These are phyloP conservation scores for Russula vinacea DNA, from an alignment of 768 basidiomycete genomes.

Conservation along the genomic window DNA sequence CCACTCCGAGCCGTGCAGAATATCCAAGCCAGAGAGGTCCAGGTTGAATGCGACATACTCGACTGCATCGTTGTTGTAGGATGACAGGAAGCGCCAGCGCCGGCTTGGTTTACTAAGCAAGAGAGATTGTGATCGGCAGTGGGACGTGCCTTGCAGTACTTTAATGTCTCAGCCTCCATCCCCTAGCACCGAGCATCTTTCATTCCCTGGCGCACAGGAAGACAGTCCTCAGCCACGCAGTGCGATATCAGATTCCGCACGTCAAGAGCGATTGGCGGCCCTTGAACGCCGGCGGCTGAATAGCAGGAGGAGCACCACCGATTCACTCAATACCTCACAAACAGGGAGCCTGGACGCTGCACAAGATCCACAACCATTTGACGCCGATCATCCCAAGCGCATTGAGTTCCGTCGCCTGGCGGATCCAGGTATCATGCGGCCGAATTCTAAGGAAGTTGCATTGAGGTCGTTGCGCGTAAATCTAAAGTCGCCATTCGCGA, in stretches of 20 bases:
- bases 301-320: neutral
- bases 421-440: constrained; percentile 74
- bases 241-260: constrained; percentile 46
- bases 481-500: constrained; percentile 27
- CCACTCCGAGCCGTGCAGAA: too few relatives aligned
- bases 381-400: constrained; percentile 59
- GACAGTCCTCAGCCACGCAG: neutral
- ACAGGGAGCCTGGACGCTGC: neutral
- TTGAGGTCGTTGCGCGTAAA: constrained; percentile 62
- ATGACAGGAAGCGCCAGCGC: too few relatives aligned
- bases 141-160: too few relatives aligned
- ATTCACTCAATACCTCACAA: neutral
- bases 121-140: too few relatives aligned
- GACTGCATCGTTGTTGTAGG: too few relatives aligned
- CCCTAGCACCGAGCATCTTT: neutral
- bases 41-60: too few relatives aligned
- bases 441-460: constrained; percentile 60
- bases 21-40: too few relatives aligned
- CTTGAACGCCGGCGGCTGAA: constrained; percentile 34
- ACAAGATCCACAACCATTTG: constrained; percentile 32
- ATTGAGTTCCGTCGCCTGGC: constrained; percentile 72
- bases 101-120: too few relatives aligned
- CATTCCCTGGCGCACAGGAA: neutral
- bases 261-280: constrained; percentile 49
- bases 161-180: constrained; percentile 12